These are phyloP conservation scores for Hemisphaericaspora nanyangensis DNA, from an alignment of 805 yeast species.

Conservation along the genomic window DNA sequence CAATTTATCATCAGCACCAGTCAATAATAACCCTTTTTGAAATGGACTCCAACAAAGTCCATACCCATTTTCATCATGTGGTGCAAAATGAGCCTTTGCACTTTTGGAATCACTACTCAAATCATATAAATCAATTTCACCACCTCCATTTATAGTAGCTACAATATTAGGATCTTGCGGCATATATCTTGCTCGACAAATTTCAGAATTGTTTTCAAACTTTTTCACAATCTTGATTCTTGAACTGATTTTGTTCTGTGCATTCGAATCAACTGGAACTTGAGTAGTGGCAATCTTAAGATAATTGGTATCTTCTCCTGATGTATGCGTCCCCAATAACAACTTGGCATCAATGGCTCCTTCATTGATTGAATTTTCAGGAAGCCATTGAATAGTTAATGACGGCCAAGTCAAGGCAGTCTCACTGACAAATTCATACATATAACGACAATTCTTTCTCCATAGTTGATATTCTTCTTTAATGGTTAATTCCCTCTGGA, in stretches of 20 bases:
- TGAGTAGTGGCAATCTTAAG: constrained; percentile 63
- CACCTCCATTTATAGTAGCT: constrained; percentile 67
- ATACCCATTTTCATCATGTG: constrained; percentile 67
- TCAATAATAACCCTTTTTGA: constrained; percentile 46
- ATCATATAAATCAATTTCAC: constrained; percentile 56
- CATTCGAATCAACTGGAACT: constrained; percentile 24
- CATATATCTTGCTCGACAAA: constrained; percentile 68
- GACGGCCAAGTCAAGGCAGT: constrained; percentile 83
- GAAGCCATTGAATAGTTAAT: constrained; percentile 74
- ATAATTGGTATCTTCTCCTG: constrained; percentile 63
- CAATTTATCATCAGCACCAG: constrained; percentile 64
- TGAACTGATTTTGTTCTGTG: constrained; percentile 40
- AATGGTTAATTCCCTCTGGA: constrained; percentile 41
- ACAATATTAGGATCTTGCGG: constrained; percentile 55
- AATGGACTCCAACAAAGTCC: constrained; percentile 66
- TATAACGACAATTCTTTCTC: constrained; percentile 75
- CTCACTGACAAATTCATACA: constrained; percentile 81
- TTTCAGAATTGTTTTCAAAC: constrained; percentile 57
- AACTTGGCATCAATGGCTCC: constrained; percentile 46
- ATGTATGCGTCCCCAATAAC: constrained; percentile 69
- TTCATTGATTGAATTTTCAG: constrained; percentile 27
- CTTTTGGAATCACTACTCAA: constrained; percentile 22
- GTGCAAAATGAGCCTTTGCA: constrained; percentile 31
- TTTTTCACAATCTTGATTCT: constrained; percentile 61
- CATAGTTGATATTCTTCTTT: constrained; percentile 72